Conservation (phyloP, 345 rosid genomes). For the Eucalyptus cloeziana region DNA sequence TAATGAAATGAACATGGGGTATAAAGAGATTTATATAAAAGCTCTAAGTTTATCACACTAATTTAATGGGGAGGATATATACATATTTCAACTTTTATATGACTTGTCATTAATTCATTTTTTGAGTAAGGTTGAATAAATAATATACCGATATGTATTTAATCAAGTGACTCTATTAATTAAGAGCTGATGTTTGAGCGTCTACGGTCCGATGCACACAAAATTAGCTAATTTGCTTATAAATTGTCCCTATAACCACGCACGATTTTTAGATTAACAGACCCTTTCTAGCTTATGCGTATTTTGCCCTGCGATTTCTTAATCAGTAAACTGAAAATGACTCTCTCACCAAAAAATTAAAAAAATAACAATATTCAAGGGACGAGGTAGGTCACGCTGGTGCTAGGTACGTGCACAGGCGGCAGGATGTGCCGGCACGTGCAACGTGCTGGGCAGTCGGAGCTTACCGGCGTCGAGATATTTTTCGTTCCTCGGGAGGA, state of each 20-base stretch:
- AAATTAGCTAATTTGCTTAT: background rate
- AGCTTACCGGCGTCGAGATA: background rate
- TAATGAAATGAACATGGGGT: background rate
- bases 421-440: background rate
- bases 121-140: background rate
- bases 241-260: rapidly evolving
- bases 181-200: background rate
- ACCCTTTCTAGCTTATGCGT: background rate
- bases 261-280: background rate
- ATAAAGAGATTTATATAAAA: background rate
- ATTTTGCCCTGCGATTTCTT: background rate
- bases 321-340: background rate
- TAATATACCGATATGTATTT: rapidly evolving
- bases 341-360: background rate
- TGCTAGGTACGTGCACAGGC: background rate
- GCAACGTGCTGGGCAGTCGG: background rate
- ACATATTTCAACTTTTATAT: background rate
- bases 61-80: background rate
- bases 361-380: background rate
- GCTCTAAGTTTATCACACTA: background rate
- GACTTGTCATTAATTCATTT: background rate
- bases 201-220: background rate
- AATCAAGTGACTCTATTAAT: background rate
- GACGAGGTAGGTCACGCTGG: background rate
- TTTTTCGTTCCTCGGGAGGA: background rate